Evolutionary conservation across 495 filamentous ascomycete genomes (phyloP).

Genomic region (Aspergillus steynii): DNA sequence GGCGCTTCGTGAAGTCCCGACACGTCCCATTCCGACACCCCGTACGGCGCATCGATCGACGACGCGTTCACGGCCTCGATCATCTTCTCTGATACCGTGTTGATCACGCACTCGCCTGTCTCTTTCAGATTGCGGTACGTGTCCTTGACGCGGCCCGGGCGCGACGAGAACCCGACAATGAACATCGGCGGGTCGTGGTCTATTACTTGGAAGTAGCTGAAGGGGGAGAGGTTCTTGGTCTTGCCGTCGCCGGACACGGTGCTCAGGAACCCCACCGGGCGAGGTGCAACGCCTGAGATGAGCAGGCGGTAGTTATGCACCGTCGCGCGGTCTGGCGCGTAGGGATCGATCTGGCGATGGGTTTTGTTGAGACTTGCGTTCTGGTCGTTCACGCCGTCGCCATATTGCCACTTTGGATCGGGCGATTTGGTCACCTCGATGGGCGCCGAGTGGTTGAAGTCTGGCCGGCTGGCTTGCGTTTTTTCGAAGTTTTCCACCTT

Average conservation of each 20-base stretch:
- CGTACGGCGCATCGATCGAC: constrained; percentile 73
- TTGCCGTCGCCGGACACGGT: constrained; percentile 51
- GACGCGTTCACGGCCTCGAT: constrained; percentile 81
- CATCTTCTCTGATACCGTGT: constrained; percentile 77
- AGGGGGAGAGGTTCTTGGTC: constrained; percentile 76
- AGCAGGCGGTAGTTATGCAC: constrained; percentile 85
- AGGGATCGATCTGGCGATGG: constrained; percentile 79
- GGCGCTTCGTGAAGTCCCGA: constrained; percentile 69
- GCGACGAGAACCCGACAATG: constrained; percentile 65
- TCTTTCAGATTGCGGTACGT: constrained; percentile 67
- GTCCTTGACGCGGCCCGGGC: constrained; percentile 64
- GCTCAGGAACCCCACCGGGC: constrained; percentile 64
- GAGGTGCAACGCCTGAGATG: constrained; percentile 77
- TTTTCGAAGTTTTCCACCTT: constrained; percentile 61
- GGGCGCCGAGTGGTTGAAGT: constrained; percentile 49
- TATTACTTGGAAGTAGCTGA: constrained; percentile 77
- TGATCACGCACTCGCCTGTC: constrained; percentile 70
- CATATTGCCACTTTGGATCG: constrained; percentile 70
- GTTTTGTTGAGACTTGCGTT: constrained; percentile 45
- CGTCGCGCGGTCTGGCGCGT: constrained; percentile 60
- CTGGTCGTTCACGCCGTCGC: constrained; percentile 64
- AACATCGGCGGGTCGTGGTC: constrained; percentile 87
- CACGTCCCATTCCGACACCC: constrained; percentile 75
- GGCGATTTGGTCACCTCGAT: constrained; percentile 69
- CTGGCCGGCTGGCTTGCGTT: constrained; percentile 64